Base-by-base conservation (phyloP, 2,329 filamentous ascomycete genomes). In the Intubia oerlemansii region DNA sequence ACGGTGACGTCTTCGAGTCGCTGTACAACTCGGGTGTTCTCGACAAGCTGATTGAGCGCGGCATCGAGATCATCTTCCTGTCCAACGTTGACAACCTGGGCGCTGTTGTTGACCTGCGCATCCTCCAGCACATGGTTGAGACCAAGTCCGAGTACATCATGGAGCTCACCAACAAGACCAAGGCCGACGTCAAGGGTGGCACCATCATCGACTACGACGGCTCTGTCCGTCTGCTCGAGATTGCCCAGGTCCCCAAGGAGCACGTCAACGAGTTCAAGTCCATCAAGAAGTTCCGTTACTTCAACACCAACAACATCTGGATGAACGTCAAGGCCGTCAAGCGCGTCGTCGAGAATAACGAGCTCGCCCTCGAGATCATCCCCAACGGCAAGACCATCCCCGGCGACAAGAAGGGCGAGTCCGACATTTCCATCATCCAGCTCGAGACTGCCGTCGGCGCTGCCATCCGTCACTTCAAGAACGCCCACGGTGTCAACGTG, bases 261-360 rank as follows among this genome's bases (percentile, higher is more conserved):
- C 88, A 98, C 59, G 80, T 88, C 53, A 95, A 98, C 60, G 88
- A 98, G 62, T 98, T 98, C 80, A 98, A 98, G 74, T 93, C 84
- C 27, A 98, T 98, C 67, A 98, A 98, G 76, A 98, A 98, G 69
- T 98, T 98, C 77, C 93, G 91, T 69, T 98, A 98, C 73, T 98
- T 98, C 76, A 98, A 98, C 72, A 98, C 88, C 57, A 98, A 98
- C 78, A 98, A 98, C 70, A 93, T 98, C 59, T 98, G 88, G 88
- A 78, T 98, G 66, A 92, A 92, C 62, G 67, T 93, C 44, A 74
- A 80, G 51, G 88, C 88, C 42, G 78, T 98, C 59, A 95, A 95
- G 76, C 84, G 88, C 36, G 82, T 98, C 31, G 88, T 98, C 7
- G 88, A 95, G 69, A 82, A 90, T 55, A 81, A 92, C 52, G 85